Percentiles rank a stretch among this genome's conserved stretches.
Conservation (phyloP, 192 early-diverging fungal genomes). For the Coemansia javaensis region DNA sequence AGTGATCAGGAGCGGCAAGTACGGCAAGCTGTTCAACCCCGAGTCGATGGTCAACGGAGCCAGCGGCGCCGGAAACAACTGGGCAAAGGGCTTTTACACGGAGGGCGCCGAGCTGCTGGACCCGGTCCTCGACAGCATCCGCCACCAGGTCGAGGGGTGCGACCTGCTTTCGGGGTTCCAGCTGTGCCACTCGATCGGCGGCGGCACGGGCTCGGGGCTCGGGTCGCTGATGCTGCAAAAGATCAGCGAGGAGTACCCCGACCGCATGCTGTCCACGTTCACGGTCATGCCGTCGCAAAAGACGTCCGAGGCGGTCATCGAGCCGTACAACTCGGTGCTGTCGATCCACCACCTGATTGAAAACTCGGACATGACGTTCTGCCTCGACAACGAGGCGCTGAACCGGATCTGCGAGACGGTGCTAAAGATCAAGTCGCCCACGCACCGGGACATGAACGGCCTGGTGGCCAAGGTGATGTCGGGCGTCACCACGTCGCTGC, state of each 20-base stretch:
- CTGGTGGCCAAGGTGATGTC: constrained; percentile 96
- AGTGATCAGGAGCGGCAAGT: constrained; percentile 71
- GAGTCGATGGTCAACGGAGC: constrained; percentile 96
- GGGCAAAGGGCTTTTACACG: constrained; percentile 99
- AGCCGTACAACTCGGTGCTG: constrained; percentile 98
- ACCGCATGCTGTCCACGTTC: constrained; percentile 98
- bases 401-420: constrained; percentile 99
- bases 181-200: constrained; percentile 95
- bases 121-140: constrained; percentile 88
- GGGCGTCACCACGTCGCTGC: constrained; percentile 93
- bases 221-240: constrained; percentile 93
- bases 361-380: constrained; percentile 99
- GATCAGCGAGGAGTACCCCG: constrained; percentile 99
- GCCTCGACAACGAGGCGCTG: constrained; percentile 99
- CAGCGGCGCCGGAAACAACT: constrained; percentile 97
- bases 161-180: constrained; percentile 99
- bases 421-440: constrained; percentile 87
- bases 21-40: constrained; percentile 86
- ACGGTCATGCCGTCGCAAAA: constrained; percentile 96
- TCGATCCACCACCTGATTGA: constrained; percentile 98
- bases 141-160: constrained; percentile 92
- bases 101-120: constrained; percentile 99
- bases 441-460: constrained; percentile 93
- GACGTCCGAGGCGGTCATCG: constrained; percentile 95
- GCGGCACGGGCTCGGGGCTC: constrained; percentile 96